A percentile compares a stretch with the other conserved stretches of the same genome.
phyloP scores from a whole-genome alignment of 2,329 filamentous ascomycete species.

The Thelonectria blattea region DNA sequence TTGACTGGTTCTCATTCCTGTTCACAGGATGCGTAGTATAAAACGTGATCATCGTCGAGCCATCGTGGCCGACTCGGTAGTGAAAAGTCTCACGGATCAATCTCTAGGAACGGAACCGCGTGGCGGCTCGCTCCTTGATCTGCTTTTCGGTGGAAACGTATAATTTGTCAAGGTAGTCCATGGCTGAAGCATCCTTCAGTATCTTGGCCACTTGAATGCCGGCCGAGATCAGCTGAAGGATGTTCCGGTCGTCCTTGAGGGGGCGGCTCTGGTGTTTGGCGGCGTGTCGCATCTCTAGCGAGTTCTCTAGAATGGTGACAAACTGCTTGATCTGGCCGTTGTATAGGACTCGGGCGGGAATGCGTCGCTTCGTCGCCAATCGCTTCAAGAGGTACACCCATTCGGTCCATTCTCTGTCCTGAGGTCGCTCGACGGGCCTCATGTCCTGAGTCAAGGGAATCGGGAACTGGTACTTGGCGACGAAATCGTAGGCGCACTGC shows the following conservation, averaged over 20 bases:
- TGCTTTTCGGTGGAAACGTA: slow-evolving; percentile 83
- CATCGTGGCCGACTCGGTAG: slow-evolving; percentile 31
- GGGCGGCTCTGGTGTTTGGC: slow-evolving; percentile 83
- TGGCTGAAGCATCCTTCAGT: slow-evolving; percentile 80
- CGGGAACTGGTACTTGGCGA: slow-evolving; percentile 89
- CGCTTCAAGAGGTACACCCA: slow-evolving; percentile 89
- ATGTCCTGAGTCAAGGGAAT: slow-evolving; percentile 85
- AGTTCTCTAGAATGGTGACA: slow-evolving; percentile 87
- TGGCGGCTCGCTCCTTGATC: slow-evolving; percentile 69
- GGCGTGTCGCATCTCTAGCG: slow-evolving; percentile 84
- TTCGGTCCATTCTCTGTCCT: slow-evolving; percentile 87
- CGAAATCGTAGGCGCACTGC: slow-evolving; percentile 87
- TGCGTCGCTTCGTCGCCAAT: slow-evolving; percentile 83
- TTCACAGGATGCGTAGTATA: slow-evolving; percentile 33
- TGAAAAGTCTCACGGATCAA: slow-evolving; percentile 9
- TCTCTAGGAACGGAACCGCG: slow-evolving; percentile 43
- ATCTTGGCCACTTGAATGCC: slow-evolving; percentile 89
- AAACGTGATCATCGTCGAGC: slow-evolving; percentile 31
- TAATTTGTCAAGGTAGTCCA: slow-evolving; percentile 81
- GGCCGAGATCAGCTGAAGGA: slow-evolving; percentile 85
- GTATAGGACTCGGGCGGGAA: slow-evolving; percentile 83
- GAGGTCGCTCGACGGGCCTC: slow-evolving; percentile 74
- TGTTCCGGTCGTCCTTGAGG: slow-evolving; percentile 87
- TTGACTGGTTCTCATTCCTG: slow-evolving; percentile 35
- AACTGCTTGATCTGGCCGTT: slow-evolving; percentile 92